A percentile compares a stretch with the other conserved stretches of the same genome.
Evolutionary conservation across 768 basidiomycete species (phyloP).

Genomic region (Omphalotus guepiniiformis): DNA sequence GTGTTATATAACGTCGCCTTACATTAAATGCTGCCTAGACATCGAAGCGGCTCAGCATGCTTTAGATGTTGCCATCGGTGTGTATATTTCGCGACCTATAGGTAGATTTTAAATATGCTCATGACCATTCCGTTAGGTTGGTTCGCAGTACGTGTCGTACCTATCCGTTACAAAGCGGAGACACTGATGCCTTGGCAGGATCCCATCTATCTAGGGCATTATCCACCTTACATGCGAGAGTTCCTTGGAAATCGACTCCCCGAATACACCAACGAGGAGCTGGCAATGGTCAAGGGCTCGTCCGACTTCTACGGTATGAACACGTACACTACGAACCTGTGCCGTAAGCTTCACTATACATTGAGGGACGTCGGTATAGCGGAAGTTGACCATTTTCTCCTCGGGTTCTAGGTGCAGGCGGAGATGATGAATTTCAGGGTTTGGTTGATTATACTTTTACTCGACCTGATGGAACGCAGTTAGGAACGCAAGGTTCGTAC

Average conservation of each 20-base stretch:
- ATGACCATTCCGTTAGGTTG: conserved; percentile 36
- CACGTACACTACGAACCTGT: conserved; percentile 65
- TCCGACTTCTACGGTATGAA: conserved; percentile 75
- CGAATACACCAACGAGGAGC: conserved; percentile 52
- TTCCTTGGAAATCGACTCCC: conserved; percentile 58
- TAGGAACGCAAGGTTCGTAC: conserved; percentile 54
- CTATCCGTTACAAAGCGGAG: conserved; percentile 15
- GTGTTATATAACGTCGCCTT: conserved; percentile 6
- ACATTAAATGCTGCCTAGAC: conserved; percentile 38
- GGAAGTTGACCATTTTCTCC: not conserved
- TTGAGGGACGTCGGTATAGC: not conserved
- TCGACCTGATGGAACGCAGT: conserved; percentile 57
- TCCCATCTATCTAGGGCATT: conserved; percentile 68
- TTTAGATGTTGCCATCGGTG: conserved; percentile 68
- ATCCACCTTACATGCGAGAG: conserved; percentile 54
- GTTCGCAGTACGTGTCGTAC: conserved; percentile 46
- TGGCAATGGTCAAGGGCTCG: conserved; percentile 54
- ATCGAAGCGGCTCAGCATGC: conserved; percentile 67
- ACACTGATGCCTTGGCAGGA: conserved; percentile 33
- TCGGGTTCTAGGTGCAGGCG: conserved; percentile 43
- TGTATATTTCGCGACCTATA: conserved; percentile 14
- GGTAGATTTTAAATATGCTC: too few species aligned
- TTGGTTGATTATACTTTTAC: conserved; percentile 58
- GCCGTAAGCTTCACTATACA: conserved; percentile 33
- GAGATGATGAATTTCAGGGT: conserved; percentile 62